These are phyloP conservation scores for Danielia oregonensis DNA, from an alignment of 805 yeast species.

Conservation along the genomic window DNA sequence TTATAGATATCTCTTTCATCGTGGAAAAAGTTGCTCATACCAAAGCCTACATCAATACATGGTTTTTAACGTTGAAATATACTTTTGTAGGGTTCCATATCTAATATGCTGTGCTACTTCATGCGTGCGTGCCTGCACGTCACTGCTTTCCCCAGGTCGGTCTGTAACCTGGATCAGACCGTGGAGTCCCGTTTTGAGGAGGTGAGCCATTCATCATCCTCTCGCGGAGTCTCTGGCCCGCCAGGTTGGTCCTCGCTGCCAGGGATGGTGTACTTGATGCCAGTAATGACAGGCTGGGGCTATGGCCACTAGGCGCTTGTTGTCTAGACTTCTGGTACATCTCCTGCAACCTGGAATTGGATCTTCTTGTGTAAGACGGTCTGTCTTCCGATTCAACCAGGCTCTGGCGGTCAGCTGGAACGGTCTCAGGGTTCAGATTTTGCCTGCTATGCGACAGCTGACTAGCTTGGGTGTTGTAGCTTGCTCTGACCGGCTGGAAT, in stretches of 20 bases:
- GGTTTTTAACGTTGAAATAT: too few relatives aligned
- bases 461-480: constrained; percentile 18
- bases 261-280: constrained; percentile 20
- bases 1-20: too few relatives aligned
- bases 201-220: constrained; percentile 11
- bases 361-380: constrained; percentile 26
- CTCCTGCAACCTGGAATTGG: constrained; percentile 35
- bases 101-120: too few relatives aligned
- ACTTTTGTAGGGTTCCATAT: too few relatives aligned
- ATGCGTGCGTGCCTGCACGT: too few relatives aligned
- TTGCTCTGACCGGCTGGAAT: constrained; percentile 26
- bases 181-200: background rate
- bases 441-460: constrained; percentile 4
- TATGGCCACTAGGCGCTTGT: constrained; percentile 18
- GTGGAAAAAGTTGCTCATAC: too few relatives aligned
- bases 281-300: too few relatives aligned
- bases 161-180: too few relatives aligned
- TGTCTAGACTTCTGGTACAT: constrained; percentile 37
- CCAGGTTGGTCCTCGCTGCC: constrained; percentile 19
- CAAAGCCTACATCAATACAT: too few relatives aligned
- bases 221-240: constrained; percentile 16
- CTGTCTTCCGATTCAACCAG: constrained; percentile 4
- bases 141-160: too few relatives aligned
- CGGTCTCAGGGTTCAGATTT: background rate
- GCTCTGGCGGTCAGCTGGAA: background rate